Conservation (phyloP, 306 rosid genomes). For the Cucumis cinereus region DNA sequence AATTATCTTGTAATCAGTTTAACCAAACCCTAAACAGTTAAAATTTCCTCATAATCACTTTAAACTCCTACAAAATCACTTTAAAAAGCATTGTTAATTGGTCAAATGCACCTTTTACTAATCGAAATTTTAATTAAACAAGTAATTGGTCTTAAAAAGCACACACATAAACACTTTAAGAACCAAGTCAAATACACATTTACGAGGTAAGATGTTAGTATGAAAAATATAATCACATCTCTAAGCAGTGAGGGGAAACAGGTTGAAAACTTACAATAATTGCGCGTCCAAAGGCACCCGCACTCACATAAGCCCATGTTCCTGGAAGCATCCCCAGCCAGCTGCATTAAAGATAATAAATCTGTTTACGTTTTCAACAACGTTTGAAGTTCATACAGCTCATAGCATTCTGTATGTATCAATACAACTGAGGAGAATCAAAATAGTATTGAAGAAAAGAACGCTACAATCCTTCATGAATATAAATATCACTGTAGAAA, state of each 20-base stretch:
- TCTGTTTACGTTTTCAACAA: not conserved
- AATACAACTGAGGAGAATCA: not conserved
- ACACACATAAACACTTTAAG: not conserved
- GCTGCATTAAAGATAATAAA: conserved; percentile 27
- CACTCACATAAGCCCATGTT: conserved; percentile 99
- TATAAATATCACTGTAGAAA: not conserved
- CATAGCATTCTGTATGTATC: not conserved
- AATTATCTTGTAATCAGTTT: no score
- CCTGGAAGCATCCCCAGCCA: conserved; percentile 99
- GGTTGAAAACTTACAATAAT: conserved; percentile 57
- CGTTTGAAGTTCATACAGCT: not conserved
- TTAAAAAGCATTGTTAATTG: not conserved
- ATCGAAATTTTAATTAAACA: not conserved
- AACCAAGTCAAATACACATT: not conserved
- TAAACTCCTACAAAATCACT: no score
- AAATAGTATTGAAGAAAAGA: not conserved
- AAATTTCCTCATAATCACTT: no score
- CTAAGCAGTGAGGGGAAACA: not conserved
- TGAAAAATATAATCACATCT: not conserved
- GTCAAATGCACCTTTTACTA: not conserved
- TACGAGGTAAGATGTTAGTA: not conserved
- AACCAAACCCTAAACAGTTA: no score
- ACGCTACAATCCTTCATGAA: not conserved
- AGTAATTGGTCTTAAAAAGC: not conserved
- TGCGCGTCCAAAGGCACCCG: conserved; percentile 98